Evolutionary conservation across 495 filamentous ascomycete genomes (phyloP).

Genomic region (Melanomma pulvis-pyrius): DNA sequence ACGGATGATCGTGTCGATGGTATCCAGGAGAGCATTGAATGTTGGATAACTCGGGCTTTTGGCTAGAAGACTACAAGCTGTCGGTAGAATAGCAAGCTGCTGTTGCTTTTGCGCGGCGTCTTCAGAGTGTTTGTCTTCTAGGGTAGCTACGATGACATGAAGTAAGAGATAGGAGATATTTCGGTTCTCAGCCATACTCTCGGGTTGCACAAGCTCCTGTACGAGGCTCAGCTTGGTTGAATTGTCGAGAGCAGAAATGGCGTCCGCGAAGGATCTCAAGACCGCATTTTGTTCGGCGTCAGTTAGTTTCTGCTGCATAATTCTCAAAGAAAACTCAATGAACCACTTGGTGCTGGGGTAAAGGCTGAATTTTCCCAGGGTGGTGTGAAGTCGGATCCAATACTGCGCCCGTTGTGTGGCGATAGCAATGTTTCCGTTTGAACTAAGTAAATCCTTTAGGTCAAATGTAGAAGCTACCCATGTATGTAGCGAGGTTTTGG

Average conservation of each 20-base stretch:
- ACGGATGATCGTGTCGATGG: slow-evolving; percentile 28
- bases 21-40: slow-evolving; percentile 28
- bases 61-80: slow-evolving; percentile 8
- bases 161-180: slow-evolving; percentile 8
- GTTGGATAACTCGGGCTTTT: neutral
- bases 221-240: slow-evolving; percentile 16
- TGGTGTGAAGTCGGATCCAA: slow-evolving; percentile 3
- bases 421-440: neutral
- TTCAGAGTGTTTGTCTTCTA: slow-evolving; percentile 8
- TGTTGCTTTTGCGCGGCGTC: slow-evolving; percentile 26
- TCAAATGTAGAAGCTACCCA: neutral
- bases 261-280: slow-evolving; percentile 3
- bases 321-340: neutral
- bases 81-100: slow-evolving; percentile 22
- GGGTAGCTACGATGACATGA: slow-evolving; percentile 7
- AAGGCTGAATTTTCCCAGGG: slow-evolving; percentile 10
- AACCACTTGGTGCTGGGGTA: slow-evolving; percentile 7
- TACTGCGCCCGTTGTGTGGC: neutral
- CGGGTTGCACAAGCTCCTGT: neutral
- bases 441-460: neutral
- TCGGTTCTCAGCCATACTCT: neutral
- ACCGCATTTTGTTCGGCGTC: slow-evolving; percentile 7
- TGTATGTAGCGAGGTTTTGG: neutral
- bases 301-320: slow-evolving; percentile 7
- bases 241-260: neutral